These are phyloP conservation scores for Pelargonium citronellum DNA, from an alignment of 441 rosid species.

Conservation along the genomic window DNA sequence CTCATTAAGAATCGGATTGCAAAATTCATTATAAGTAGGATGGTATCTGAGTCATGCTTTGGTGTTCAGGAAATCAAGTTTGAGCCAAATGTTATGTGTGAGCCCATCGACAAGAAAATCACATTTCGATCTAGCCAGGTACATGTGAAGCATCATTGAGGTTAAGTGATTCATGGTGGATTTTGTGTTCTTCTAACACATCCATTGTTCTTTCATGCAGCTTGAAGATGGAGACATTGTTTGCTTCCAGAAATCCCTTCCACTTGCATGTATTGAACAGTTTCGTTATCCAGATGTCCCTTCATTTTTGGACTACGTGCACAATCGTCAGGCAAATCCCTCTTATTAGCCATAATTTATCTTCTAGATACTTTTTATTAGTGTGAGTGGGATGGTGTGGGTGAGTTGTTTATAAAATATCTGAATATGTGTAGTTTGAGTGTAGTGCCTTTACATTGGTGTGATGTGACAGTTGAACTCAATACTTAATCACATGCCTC, in stretches of 20 bases:
- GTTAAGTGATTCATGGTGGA: neutral
- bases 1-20: no score
- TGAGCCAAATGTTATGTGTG: conserved; percentile 65
- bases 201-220: conserved; percentile 29
- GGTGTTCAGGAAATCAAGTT: conserved; percentile 54
- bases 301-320: conserved; percentile 58
- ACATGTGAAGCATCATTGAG: neutral
- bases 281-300: conserved; percentile 57
- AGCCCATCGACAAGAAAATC: conserved; percentile 42
- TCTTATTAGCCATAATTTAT: neutral
- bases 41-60: neutral
- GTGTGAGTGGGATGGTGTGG: neutral
- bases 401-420: neutral
- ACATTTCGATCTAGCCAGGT: conserved; percentile 52
- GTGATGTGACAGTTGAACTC: no score
- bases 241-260: conserved; percentile 49
- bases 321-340: conserved; percentile 49
- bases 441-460: no score
- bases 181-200: conserved; percentile 16
- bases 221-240: conserved; percentile 67
- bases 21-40: neutral
- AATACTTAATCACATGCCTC: no score
- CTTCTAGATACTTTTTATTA: neutral
- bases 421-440: no score
- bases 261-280: conserved; percentile 31